Percentiles rank a stretch among this genome's conserved stretches.
Conservation (phyloP, 2,329 filamentous ascomycete species). For the Epichloe amarillans region DNA sequence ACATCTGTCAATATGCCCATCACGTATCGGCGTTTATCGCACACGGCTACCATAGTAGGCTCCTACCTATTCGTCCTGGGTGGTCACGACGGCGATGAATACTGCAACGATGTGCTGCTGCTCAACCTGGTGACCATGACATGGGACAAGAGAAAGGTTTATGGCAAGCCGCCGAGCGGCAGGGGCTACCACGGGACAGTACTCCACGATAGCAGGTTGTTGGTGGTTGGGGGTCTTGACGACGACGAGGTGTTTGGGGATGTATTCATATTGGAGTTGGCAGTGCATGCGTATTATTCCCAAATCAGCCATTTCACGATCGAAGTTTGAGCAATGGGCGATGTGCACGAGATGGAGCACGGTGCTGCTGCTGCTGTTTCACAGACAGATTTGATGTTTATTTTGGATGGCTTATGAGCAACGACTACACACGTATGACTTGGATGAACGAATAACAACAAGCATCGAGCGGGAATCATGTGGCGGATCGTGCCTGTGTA, state of each 20-base stretch:
- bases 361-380: background rate
- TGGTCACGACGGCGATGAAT: conserved; percentile 57
- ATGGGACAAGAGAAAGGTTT: conserved; percentile 55
- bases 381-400: background rate
- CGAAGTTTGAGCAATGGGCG: conserved; percentile 34
- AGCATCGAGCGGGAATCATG: conserved; percentile 1
- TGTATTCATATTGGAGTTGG: conserved; percentile 53
- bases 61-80: conserved; percentile 59
- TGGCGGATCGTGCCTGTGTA: background rate
- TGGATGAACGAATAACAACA: background rate
- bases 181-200: conserved; percentile 55
- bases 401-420: background rate
- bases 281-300: conserved; percentile 58
- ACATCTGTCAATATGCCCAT: conserved; percentile 43
- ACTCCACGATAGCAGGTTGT: conserved; percentile 49
- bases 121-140: conserved; percentile 61
- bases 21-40: conserved; percentile 51
- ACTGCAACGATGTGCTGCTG: conserved; percentile 54
- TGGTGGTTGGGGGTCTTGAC: conserved; percentile 58
- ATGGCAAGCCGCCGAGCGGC: conserved; percentile 48
- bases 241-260: conserved; percentile 55
- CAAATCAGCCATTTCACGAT: conserved; percentile 63
- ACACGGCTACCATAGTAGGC: conserved; percentile 56
- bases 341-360: background rate
- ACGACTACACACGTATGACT: background rate